Conservation (phyloP, 306 rosid species). For the Oxytropis ochrocephala region DNA sequence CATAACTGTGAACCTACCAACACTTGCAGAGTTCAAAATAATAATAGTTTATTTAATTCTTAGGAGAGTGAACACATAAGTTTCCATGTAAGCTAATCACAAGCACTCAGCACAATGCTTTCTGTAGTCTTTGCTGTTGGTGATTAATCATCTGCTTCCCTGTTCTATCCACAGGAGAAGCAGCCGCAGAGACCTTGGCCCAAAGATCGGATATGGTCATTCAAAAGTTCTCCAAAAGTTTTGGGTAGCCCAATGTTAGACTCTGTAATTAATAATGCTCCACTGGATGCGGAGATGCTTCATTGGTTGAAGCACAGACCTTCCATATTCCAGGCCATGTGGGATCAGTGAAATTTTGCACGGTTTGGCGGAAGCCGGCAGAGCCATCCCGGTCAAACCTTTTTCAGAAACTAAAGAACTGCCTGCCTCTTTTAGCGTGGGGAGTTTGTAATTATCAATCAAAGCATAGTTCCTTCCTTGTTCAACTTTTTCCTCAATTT, state of each 20-base stretch:
- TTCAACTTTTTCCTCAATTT: constrained; percentile 40
- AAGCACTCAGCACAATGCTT: background rate
- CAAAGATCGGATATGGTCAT: constrained; percentile 90
- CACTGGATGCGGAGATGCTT: constrained; percentile 82
- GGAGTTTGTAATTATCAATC: constrained; percentile 49
- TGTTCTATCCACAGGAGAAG: constrained; percentile 70
- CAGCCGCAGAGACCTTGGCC: constrained; percentile 92
- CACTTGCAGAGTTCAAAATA: too few species aligned
- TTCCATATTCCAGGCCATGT: constrained; percentile 74
- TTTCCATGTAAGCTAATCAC: background rate
- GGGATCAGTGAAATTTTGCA: constrained; percentile 75
- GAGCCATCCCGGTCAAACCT: constrained; percentile 30
- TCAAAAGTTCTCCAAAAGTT: constrained; percentile 57
- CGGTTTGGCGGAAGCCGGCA: constrained; percentile 32
- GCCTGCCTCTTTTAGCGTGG: constrained; percentile 64
- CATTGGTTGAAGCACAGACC: constrained; percentile 95
- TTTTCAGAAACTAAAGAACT: constrained; percentile 33
- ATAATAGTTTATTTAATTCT: background rate
- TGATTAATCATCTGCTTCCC: constrained; percentile 4
- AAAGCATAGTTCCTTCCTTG: constrained; percentile 38
- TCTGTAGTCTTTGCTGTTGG: background rate
- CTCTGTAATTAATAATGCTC: constrained; percentile 45
- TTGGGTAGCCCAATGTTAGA: constrained; percentile 97
- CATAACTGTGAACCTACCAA: too few species aligned
- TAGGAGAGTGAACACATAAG: background rate